phyloP scores from a whole-genome alignment of 495 filamentous ascomycete genomes.

The Penicillium ucsense region DNA sequence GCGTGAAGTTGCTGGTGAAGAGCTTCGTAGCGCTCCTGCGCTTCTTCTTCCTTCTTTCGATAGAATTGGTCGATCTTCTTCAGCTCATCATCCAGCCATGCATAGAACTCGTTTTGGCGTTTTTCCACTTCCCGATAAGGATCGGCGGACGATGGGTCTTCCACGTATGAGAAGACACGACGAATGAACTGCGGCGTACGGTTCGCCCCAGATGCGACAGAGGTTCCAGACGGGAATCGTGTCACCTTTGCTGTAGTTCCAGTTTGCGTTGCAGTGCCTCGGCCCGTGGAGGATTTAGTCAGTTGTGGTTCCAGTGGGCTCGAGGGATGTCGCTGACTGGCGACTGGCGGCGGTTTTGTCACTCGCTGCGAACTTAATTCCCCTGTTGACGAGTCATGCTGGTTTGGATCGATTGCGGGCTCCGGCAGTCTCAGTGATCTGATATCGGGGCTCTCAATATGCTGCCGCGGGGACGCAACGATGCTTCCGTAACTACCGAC shows the following conservation, averaged over 20 bases:
- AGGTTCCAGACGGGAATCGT: not conserved
- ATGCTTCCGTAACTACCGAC: constrained; percentile 67
- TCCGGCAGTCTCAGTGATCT: constrained; percentile 59
- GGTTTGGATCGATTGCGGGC: constrained; percentile 52
- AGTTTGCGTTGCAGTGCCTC: not conserved
- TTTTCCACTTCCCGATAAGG: constrained; percentile 41
- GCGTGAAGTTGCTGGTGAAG: constrained; percentile 76
- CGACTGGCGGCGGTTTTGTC: constrained; percentile 20
- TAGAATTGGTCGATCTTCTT: constrained; percentile 82
- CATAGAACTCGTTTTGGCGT: constrained; percentile 67
- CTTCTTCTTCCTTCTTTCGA: constrained; percentile 69
- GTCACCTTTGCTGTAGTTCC: not conserved
- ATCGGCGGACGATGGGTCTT: constrained; percentile 27
- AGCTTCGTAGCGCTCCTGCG: constrained; percentile 54
- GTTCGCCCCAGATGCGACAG: not conserved
- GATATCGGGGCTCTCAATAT: constrained; percentile 23
- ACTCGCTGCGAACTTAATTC: constrained; percentile 5
- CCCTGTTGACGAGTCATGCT: constrained; percentile 19
- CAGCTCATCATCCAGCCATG: constrained; percentile 69
- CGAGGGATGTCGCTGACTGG: constrained; percentile 16
- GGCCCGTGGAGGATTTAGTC: not conserved
- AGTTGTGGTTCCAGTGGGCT: constrained; percentile 1
- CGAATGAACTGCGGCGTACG: constrained; percentile 26
- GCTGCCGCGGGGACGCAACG: constrained; percentile 48
- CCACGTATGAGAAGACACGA: constrained; percentile 26